phyloP scores from a whole-genome alignment of 1,284 basidiomycete species.

The Marasmius oreades region DNA sequence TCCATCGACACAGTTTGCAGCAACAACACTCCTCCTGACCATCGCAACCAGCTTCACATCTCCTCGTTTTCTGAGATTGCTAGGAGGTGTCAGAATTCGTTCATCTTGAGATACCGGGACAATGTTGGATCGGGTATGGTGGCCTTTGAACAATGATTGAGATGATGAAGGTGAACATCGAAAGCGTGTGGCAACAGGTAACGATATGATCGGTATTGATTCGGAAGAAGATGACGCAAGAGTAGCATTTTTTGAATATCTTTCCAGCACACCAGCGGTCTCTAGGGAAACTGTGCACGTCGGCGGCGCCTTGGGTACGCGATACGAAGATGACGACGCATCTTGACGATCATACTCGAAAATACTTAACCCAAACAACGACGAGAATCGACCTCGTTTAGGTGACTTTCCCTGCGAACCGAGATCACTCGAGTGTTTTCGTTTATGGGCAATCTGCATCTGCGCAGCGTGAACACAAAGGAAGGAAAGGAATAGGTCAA shows the following conservation, averaged over 20 bases:
- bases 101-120: neutral
- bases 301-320: neutral
- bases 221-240: neutral
- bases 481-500: neutral
- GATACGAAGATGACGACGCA: neutral
- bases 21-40: neutral
- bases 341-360: neutral
- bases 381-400: constrained; percentile 5
- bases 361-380: neutral
- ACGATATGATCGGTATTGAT: neutral
- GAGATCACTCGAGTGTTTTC: neutral
- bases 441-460: neutral
- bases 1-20: neutral
- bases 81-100: neutral
- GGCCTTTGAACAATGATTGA: neutral
- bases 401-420: neutral
- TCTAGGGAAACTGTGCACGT: neutral
- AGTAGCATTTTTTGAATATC: too few species aligned
- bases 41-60: neutral
- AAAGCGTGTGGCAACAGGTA: neutral
- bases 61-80: neutral
- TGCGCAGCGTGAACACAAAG: neutral
- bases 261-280: neutral
- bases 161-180: neutral
- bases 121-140: neutral